Evolutionary conservation across 2,329 filamentous ascomycete species (phyloP).

Genomic region (Hirsutella minnesotensis): DNA sequence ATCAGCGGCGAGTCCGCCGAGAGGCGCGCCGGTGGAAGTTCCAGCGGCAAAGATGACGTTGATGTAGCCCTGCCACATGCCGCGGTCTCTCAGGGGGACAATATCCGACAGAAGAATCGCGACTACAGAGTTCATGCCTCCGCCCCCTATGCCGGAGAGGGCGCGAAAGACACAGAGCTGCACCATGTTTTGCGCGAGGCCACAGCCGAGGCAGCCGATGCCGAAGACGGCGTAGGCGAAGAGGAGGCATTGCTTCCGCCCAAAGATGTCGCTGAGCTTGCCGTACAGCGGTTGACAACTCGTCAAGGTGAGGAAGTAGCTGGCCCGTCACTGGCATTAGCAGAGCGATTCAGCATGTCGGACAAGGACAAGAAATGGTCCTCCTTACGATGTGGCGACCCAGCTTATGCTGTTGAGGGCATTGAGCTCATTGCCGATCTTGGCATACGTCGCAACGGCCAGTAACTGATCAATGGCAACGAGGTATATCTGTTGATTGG

Average conservation of each 20-base stretch:
- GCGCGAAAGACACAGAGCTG: slow-evolving; percentile 53
- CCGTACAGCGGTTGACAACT: slow-evolving; percentile 67
- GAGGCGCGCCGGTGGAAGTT: slow-evolving; percentile 54
- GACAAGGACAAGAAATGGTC: background rate
- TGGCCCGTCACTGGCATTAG: slow-evolving; percentile 10
- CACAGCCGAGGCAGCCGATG: slow-evolving; percentile 51
- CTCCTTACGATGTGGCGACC: slow-evolving; percentile 45
- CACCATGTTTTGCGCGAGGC: slow-evolving; percentile 48
- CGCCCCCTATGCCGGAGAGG: slow-evolving; percentile 47
- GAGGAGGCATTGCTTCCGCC: slow-evolving; percentile 53
- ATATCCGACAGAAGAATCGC: slow-evolving; percentile 57
- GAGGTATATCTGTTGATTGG: background rate
- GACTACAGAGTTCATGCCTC: slow-evolving; percentile 59
- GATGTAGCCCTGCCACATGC: slow-evolving; percentile 61
- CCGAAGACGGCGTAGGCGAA: slow-evolving; percentile 55
- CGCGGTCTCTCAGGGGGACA: slow-evolving; percentile 55
- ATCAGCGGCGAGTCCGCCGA: slow-evolving; percentile 63
- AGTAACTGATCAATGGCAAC: slow-evolving; percentile 63
- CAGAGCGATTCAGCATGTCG: background rate
- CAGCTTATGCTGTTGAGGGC: slow-evolving; percentile 65
- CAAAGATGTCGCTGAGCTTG: slow-evolving; percentile 59
- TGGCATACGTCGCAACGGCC: slow-evolving; percentile 65
- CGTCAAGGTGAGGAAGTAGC: slow-evolving; percentile 63
- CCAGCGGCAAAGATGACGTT: slow-evolving; percentile 62
- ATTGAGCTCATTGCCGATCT: slow-evolving; percentile 63